These are phyloP conservation scores for Chlorophyllum brunneum DNA, from an alignment of 768 basidiomycete species.

Conservation along the genomic window DNA sequence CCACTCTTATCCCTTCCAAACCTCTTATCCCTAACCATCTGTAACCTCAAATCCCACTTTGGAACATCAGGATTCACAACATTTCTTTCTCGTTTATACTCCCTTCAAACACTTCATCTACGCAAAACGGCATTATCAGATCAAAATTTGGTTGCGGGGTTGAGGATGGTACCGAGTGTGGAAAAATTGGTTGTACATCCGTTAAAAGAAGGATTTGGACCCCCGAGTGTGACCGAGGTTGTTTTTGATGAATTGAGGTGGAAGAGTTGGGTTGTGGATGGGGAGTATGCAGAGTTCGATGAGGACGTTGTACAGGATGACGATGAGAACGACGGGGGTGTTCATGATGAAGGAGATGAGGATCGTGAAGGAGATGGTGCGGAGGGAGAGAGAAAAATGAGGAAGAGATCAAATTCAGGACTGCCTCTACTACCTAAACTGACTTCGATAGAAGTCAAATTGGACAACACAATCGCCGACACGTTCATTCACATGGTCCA, in stretches of 20 bases:
- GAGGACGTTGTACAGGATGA: constrained; percentile 10
- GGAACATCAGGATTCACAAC: constrained; percentile 24
- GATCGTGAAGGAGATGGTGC: not conserved
- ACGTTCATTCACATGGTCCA: constrained; percentile 34
- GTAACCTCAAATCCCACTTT: constrained; percentile 33
- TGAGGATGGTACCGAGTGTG: constrained; percentile 29
- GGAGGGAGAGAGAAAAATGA: not conserved
- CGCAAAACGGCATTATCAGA: constrained; percentile 34
- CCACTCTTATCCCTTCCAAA: constrained; percentile 30
- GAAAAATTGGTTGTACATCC: constrained; percentile 32
- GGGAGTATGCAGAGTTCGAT: constrained; percentile 13
- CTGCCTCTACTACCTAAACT: constrained; percentile 25
- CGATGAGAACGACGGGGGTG: not conserved
- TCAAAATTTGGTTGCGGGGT: constrained; percentile 28
- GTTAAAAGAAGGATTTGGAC: constrained; percentile 11
- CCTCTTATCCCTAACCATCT: constrained; percentile 34
- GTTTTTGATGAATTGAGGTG: constrained; percentile 33
- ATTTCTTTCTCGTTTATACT: constrained; percentile 30
- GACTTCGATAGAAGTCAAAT: constrained; percentile 33
- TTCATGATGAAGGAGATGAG: not conserved
- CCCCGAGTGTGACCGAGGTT: constrained; percentile 29
- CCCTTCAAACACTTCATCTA: constrained; percentile 32
- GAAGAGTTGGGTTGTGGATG: constrained; percentile 18
- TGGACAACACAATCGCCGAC: constrained; percentile 28
- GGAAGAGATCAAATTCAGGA: constrained; percentile 21